phyloP scores from a whole-genome alignment of 352 stramenopile genomes.

The Pythium plurisporium region DNA sequence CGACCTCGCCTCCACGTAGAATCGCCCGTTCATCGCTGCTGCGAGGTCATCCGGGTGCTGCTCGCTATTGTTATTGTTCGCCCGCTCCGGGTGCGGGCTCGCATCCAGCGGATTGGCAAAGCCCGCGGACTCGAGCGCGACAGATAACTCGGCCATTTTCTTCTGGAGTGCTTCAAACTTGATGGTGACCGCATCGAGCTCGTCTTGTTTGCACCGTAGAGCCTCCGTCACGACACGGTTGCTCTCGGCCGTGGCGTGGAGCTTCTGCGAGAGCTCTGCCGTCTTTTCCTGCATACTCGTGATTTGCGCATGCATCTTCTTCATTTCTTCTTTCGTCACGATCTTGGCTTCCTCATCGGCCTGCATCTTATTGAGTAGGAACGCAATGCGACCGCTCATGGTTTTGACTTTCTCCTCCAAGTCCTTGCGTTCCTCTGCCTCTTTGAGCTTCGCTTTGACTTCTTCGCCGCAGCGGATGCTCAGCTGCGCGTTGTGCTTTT shows the following conservation, averaged over 20 bases:
- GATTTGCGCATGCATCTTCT: constrained; percentile 93
- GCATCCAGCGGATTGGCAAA: constrained; percentile 30
- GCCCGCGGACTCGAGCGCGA: constrained; percentile 56
- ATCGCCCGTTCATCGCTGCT: constrained; percentile 61
- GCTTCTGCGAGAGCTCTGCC: constrained; percentile 87
- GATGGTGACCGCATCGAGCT: constrained; percentile 84
- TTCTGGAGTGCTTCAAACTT: constrained; percentile 75
- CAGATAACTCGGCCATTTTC: constrained; percentile 57
- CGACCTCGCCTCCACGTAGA: constrained; percentile 83
- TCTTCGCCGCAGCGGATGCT: constrained; percentile 90
- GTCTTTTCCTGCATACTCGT: constrained; percentile 84
- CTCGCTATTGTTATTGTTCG: constrained; percentile 23
- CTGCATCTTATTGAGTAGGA: constrained; percentile 97
- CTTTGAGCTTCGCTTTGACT: constrained; percentile 91
- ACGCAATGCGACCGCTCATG: constrained; percentile 89
- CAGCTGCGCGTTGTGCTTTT: constrained; percentile 94
- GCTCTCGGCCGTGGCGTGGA: constrained; percentile 88
- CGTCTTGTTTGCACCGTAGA: constrained; percentile 84
- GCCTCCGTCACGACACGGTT: constrained; percentile 92
- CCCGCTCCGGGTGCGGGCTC: constrained; percentile 17
- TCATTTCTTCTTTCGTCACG: constrained; percentile 90
- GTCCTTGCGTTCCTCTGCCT: constrained; percentile 89
- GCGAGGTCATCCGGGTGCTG: constrained; percentile 56
- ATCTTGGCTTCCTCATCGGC: constrained; percentile 93
- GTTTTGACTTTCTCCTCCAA: constrained; percentile 93